Percentiles rank a stretch among this genome's conserved stretches.
phyloP scores from a whole-genome alignment of 2,329 filamentous ascomycete species.

The Penicillium sp. region DNA sequence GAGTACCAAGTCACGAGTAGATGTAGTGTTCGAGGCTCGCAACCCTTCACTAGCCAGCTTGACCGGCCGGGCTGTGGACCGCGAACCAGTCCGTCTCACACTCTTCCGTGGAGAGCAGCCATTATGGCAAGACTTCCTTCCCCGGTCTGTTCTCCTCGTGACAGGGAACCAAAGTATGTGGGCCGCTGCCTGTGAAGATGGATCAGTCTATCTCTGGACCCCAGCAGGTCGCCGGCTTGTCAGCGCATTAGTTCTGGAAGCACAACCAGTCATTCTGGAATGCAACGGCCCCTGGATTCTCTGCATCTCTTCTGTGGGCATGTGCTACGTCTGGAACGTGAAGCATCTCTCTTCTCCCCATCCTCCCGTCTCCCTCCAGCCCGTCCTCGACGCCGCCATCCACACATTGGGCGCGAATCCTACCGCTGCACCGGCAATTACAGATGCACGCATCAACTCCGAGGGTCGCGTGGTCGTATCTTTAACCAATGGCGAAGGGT shows the following conservation, averaged over 20 bases:
- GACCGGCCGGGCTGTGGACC: conserved; percentile 59
- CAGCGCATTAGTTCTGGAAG: conserved; percentile 81
- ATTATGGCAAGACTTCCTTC: conserved; percentile 92
- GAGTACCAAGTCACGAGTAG: conserved; percentile 56
- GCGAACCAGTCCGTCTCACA: conserved; percentile 80
- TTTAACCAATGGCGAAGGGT: conserved; percentile 91
- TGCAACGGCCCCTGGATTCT: conserved; percentile 86
- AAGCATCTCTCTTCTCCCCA: conserved; percentile 79
- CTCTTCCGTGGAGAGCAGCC: conserved; percentile 76
- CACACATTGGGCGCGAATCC: conserved; percentile 75
- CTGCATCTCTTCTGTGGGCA: conserved; percentile 81
- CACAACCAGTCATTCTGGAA: conserved; percentile 91
- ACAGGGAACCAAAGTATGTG: conserved; percentile 90
- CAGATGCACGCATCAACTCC: conserved; percentile 87
- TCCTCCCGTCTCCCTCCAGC: conserved; percentile 83
- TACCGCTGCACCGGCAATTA: conserved; percentile 77
- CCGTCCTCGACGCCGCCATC: conserved; percentile 81
- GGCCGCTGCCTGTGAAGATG: conserved; percentile 91
- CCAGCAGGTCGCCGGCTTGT: conserved; percentile 82
- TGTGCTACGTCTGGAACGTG: conserved; percentile 93
- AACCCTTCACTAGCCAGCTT: conserved; percentile 67
- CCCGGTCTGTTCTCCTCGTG: conserved; percentile 79
- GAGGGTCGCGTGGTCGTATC: conserved; percentile 84
- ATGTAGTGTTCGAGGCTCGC: conserved; percentile 80
- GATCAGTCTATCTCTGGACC: conserved; percentile 85